phyloP scores from a whole-genome alignment of 139 green algal species.

The Micromonas commoda region DNA sequence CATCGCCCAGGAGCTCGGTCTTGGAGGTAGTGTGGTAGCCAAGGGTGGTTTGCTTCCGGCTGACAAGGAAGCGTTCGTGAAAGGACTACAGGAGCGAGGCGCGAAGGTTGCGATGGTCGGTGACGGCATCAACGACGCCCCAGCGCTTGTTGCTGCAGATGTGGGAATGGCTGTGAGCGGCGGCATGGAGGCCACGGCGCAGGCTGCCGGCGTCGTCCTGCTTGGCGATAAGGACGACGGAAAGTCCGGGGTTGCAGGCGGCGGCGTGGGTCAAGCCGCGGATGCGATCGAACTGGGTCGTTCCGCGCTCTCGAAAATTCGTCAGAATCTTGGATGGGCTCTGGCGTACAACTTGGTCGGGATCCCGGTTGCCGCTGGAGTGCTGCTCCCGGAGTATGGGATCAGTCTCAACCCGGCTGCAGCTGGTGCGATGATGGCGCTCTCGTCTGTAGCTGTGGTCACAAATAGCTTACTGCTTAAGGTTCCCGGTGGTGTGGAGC shows the following conservation, averaged over 20 bases:
- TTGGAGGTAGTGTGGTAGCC: conserved; percentile 24
- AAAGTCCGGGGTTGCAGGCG: conserved; percentile 4
- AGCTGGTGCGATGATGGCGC: conserved; percentile 82
- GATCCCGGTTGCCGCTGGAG: conserved; percentile 82
- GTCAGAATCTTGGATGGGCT: conserved; percentile 89
- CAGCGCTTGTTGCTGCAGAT: conserved; percentile 71
- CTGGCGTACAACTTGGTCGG: conserved; percentile 88
- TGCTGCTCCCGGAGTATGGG: conserved; percentile 63
- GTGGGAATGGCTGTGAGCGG: conserved; percentile 71
- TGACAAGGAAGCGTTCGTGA: conserved; percentile 38
- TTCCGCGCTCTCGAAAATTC: conserved; percentile 79
- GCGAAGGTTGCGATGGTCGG: conserved; percentile 83
- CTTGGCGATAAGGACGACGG: conserved; percentile 77
- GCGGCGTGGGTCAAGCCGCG: conserved; percentile 48
- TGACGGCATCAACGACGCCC: conserved; percentile 94
- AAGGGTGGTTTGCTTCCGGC: conserved; percentile 30
- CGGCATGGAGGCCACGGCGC: conserved; percentile 65
- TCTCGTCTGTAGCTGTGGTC: conserved; percentile 81
- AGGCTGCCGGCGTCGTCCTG: conserved; percentile 80
- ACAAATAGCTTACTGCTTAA: conserved; percentile 76
- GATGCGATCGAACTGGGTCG: conserved; percentile 69
- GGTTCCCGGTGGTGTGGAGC: conserved; percentile 4
- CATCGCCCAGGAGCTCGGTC: conserved; percentile 55
- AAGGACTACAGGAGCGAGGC: conserved; percentile 42
- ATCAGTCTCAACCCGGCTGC: conserved; percentile 73